Evolutionary conservation across 805 yeast species (phyloP).

Genomic region (Cyberlindnera lachancei): DNA sequence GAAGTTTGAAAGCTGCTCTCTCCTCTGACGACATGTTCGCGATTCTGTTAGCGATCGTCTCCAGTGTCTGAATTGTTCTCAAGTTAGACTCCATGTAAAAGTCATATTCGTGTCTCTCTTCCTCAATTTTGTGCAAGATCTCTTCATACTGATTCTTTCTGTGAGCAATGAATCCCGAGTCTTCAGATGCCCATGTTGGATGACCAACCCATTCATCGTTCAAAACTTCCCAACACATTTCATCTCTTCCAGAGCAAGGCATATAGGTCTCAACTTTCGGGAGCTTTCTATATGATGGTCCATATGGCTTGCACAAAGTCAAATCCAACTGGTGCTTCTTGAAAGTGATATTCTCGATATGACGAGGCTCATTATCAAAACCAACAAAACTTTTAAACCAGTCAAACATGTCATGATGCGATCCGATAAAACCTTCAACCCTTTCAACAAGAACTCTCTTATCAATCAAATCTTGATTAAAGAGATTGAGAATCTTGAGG

Average conservation of each 20-base stretch:
- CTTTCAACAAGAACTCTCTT: conserved; percentile 73
- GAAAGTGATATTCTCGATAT: conserved; percentile 78
- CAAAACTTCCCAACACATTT: conserved; percentile 97
- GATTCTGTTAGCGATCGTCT: conserved; percentile 88
- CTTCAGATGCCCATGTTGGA: conserved; percentile 99
- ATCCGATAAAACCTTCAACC: conserved; percentile 80
- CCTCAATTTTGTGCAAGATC: conserved; percentile 88
- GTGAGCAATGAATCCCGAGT: conserved; percentile 98
- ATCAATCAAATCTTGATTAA: conserved; percentile 86
- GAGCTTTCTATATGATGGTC: conserved; percentile 87
- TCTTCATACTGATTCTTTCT: conserved; percentile 98
- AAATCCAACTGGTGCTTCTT: conserved; percentile 89
- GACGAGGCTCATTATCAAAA: conserved; percentile 74
- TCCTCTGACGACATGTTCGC: conserved; percentile 92
- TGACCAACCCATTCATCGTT: conserved; percentile 99
- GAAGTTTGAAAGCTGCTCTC: conserved; percentile 75
- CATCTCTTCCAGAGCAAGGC: conserved; percentile 98
- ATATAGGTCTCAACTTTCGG: conserved; percentile 92
- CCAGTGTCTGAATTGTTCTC: conserved; percentile 91
- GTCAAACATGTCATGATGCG: conserved; percentile 65
- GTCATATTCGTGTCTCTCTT: conserved; percentile 96
- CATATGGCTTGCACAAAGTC: conserved; percentile 86
- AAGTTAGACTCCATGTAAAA: conserved; percentile 91
- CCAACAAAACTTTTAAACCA: conserved; percentile 95
- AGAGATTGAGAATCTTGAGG: conserved; percentile 77